Conservation (phyloP, 2,329 filamentous ascomycete genomes). For the Verticillium tricorpus region DNA sequence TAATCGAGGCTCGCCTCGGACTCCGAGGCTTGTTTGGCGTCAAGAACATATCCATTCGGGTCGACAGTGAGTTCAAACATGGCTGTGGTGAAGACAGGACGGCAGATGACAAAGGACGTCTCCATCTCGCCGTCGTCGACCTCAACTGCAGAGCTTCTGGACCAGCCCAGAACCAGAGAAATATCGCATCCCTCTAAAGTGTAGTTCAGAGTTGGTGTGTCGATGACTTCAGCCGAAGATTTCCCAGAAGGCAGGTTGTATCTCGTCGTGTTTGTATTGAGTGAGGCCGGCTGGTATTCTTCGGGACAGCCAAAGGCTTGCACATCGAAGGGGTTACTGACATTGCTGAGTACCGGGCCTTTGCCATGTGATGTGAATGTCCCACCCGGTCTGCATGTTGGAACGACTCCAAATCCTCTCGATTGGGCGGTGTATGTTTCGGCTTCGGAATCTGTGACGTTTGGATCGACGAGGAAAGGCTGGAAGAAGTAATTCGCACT, state of each 20-base stretch:
- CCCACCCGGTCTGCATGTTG: not conserved
- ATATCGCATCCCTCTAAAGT: constrained; percentile 8
- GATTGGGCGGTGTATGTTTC: constrained; percentile 14
- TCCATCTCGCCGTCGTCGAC: constrained; percentile 9
- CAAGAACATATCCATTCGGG: constrained; percentile 16
- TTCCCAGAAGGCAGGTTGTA: not conserved
- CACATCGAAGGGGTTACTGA: too few species aligned
- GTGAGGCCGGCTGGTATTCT: too few species aligned
- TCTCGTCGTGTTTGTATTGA: too few species aligned
- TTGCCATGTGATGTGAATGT: not conserved
- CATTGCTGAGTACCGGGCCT: not conserved
- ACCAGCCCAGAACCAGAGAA: constrained; percentile 19
- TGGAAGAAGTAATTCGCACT: constrained; percentile 40
- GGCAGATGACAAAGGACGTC: constrained; percentile 18
- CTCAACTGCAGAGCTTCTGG: not conserved
- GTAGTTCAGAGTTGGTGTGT: not conserved
- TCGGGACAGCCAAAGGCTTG: too few species aligned
- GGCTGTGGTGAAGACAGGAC: constrained; percentile 22
- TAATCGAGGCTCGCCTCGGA: constrained; percentile 15
- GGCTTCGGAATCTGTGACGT: too few species aligned
- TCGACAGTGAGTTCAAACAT: constrained; percentile 29
- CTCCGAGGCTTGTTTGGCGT: constrained; percentile 9
- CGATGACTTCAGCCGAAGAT: constrained; percentile 1
- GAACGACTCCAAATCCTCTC: constrained; percentile 20
- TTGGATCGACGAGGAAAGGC: constrained; percentile 25